phyloP scores from a whole-genome alignment of 345 rosid species.

The Microcos paniculata region DNA sequence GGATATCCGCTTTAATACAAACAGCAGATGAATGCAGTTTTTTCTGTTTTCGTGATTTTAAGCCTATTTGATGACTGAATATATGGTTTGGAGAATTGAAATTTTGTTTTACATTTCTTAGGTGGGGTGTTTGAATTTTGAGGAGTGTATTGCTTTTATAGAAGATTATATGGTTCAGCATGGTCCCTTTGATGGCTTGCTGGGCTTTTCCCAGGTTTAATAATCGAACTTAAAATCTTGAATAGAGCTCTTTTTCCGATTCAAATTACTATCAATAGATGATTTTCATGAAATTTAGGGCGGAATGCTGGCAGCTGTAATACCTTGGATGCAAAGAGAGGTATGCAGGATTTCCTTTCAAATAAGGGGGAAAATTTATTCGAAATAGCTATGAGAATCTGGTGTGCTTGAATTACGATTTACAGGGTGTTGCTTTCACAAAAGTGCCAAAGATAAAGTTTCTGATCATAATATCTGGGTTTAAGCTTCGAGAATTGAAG shows the following conservation, averaged over 20 bases:
- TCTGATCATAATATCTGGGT: slow-evolving; percentile 18
- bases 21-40: not conserved
- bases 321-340: slow-evolving; percentile 41
- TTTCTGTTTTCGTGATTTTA: not conserved
- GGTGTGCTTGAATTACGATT: not conserved
- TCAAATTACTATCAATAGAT: not conserved
- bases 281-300: slow-evolving; percentile 31
- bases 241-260: not conserved
- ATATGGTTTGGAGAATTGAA: not conserved
- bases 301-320: slow-evolving; percentile 39
- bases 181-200: slow-evolving; percentile 51
- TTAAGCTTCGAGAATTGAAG: slow-evolving; percentile 8
- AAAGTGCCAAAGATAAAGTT: slow-evolving; percentile 19
- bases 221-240: not conserved
- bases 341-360: not conserved
- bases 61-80: too few species aligned
- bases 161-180: slow-evolving; percentile 46
- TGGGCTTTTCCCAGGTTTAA: slow-evolving; percentile 54
- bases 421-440: slow-evolving; percentile 24
- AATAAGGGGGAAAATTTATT: not conserved
- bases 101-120: not conserved
- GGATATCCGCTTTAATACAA: not conserved
- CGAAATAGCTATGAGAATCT: not conserved
- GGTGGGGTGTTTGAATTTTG: slow-evolving; percentile 35
- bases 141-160: slow-evolving; percentile 34